Percentiles rank a stretch among this genome's conserved stretches.
Evolutionary conservation across 371 early-diverging fungal species (phyloP).

Genomic region (Mortierella sp.): DNA sequence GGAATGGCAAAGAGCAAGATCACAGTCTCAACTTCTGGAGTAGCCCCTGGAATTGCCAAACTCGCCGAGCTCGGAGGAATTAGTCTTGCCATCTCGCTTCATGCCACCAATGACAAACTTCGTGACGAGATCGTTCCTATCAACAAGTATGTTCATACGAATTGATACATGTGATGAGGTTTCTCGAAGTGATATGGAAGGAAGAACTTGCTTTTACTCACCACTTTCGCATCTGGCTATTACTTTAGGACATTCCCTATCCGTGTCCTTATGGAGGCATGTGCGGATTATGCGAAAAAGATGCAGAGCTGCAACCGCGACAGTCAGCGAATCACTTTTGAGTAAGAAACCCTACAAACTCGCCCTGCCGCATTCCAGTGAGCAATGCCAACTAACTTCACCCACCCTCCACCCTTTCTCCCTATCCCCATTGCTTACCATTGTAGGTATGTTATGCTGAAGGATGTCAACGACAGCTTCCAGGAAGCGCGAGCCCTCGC

Average conservation of each 20-base stretch:
- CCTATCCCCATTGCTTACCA: neutral
- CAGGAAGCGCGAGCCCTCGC: constrained; percentile 79
- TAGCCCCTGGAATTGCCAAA: constrained; percentile 84
- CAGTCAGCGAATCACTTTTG: constrained; percentile 78
- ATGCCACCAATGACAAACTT: constrained; percentile 87
- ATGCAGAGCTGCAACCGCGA: constrained; percentile 58
- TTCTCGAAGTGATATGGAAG: no score
- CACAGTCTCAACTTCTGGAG: constrained; percentile 93
- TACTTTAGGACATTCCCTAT: constrained; percentile 75
- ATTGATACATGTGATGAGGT: neutral
- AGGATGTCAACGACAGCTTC: constrained; percentile 83
- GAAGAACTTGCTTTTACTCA: neutral
- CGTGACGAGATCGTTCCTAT: constrained; percentile 89
- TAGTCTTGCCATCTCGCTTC: constrained; percentile 90
- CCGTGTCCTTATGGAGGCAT: constrained; percentile 78
- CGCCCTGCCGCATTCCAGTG: neutral
- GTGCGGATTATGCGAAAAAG: constrained; percentile 71
- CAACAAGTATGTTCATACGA: constrained; percentile 66
- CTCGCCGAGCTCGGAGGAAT: constrained; percentile 85
- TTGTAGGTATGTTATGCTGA: constrained; percentile 86
- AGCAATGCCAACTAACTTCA: neutral
- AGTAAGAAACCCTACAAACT: constrained; percentile 58
- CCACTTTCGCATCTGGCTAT: neutral
- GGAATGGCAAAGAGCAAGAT: constrained; percentile 81
- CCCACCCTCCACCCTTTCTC: neutral